Percentiles rank a stretch among this genome's conserved stretches.
Conservation (phyloP, 192 early-diverging fungal genomes). For the Rhizophagus clarus region DNA sequence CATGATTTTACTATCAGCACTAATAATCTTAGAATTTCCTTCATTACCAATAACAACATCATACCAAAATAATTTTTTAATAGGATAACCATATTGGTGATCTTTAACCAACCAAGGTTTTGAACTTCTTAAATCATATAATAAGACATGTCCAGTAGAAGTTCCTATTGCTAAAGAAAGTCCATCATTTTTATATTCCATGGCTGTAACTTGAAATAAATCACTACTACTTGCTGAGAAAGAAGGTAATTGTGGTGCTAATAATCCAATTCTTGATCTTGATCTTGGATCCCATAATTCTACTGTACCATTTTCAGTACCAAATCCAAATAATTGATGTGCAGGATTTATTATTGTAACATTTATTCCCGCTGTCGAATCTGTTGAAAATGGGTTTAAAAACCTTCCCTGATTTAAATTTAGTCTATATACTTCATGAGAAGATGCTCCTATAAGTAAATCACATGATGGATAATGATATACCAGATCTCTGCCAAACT, state of each 20-base stretch:
- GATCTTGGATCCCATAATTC: slow-evolving; percentile 97
- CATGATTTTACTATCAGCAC: slow-evolving; percentile 87
- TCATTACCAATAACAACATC: slow-evolving; percentile 56
- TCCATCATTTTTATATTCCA: slow-evolving; percentile 86
- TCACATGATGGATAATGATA: slow-evolving; percentile 95
- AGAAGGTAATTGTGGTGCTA: slow-evolving; percentile 49
- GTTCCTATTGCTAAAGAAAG: slow-evolving; percentile 87
- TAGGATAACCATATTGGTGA: slow-evolving; percentile 96
- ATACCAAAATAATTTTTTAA: slow-evolving; percentile 84
- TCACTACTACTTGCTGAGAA: slow-evolving; percentile 36
- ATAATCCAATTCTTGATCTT: slow-evolving; percentile 71
- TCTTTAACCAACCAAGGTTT: slow-evolving; percentile 89
- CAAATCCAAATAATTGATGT: slow-evolving; percentile 91
- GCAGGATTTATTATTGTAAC: slow-evolving; percentile 82
- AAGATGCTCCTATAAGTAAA: slow-evolving; percentile 78
- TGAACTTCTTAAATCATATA: slow-evolving; percentile 90
- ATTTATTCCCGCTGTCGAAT: slow-evolving; percentile 67
- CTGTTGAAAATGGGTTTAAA: slow-evolving; percentile 79
- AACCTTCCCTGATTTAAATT: slow-evolving; percentile 95
- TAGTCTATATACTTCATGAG: slow-evolving; percentile 83
- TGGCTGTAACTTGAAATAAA: slow-evolving; percentile 68
- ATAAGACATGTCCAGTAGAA: slow-evolving; percentile 84
- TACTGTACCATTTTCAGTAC: slow-evolving; percentile 81
- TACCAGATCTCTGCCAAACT: slow-evolving; percentile 87
- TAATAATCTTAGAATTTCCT: slow-evolving; percentile 73